Evolutionary conservation across 1,284 basidiomycete genomes (phyloP).

Genomic region (Pholiota adiposa): DNA sequence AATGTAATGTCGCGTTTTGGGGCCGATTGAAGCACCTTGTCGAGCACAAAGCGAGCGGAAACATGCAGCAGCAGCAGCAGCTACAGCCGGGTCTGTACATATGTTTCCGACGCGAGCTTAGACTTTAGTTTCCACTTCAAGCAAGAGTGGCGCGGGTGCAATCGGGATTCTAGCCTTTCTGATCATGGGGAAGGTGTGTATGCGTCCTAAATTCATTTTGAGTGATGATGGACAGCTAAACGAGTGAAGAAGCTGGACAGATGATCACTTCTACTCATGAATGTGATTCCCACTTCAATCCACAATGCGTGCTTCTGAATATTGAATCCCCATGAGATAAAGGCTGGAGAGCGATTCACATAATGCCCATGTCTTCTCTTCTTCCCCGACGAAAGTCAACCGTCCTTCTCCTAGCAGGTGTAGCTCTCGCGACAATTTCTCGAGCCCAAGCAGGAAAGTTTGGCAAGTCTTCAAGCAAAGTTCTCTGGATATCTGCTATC

Average conservation of each 20-base stretch:
- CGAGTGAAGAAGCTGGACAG: background rate
- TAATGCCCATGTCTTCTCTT: slow-evolving; percentile 9
- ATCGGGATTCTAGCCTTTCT: background rate
- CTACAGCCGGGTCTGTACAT: too few species aligned
- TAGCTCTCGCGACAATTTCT: slow-evolving; percentile 15
- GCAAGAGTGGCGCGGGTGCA: background rate
- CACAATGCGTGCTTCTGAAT: background rate
- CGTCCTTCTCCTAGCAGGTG: slow-evolving; percentile 15
- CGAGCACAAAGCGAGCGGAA: too few species aligned
- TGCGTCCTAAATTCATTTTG: background rate
- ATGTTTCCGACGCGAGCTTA: too few species aligned
- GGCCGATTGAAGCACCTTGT: too few species aligned
- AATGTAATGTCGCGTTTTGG: too few species aligned
- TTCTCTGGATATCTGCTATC: slow-evolving; percentile 20
- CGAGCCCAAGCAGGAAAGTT: slow-evolving; percentile 12
- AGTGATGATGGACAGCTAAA: background rate
- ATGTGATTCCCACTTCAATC: slow-evolving; percentile 9
- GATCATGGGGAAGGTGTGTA: background rate
- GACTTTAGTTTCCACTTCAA: background rate
- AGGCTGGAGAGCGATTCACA: background rate
- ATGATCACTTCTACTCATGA: background rate
- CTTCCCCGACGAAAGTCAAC: slow-evolving; percentile 15
- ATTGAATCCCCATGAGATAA: background rate
- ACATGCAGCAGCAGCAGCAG: too few species aligned
- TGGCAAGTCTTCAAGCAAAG: slow-evolving; percentile 12